phyloP scores from a whole-genome alignment of 192 early-diverging fungal genomes.

The Entophlyctis helioformis region DNA sequence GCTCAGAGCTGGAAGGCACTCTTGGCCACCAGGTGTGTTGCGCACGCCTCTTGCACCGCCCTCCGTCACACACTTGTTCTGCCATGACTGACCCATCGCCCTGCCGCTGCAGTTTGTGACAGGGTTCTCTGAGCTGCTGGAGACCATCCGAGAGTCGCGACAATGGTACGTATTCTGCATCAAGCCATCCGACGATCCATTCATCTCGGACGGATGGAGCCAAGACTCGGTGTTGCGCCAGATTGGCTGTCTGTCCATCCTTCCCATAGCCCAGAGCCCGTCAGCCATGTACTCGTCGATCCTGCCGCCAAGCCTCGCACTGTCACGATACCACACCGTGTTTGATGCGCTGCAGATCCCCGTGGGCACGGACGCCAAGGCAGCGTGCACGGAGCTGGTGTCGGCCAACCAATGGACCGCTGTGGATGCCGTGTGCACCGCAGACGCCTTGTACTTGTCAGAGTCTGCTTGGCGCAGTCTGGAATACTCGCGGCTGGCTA shows the following conservation, averaged over 20 bases:
- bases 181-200: conserved; percentile 12
- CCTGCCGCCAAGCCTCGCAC: conserved; percentile 60
- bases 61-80: no score
- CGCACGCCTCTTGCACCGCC: no score
- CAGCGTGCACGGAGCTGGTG: conserved; percentile 7
- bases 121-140: conserved; percentile 57
- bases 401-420: conserved; percentile 3
- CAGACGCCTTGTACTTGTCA: conserved; percentile 45
- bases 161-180: conserved; percentile 75
- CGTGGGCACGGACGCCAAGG: conserved; percentile 2
- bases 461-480: conserved; percentile 69
- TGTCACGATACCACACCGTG: conserved; percentile 49
- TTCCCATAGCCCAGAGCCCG: conserved; percentile 51
- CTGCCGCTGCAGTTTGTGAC: conserved; percentile 19
- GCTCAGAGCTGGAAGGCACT: no score
- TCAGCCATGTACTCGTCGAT: conserved; percentile 55
- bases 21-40: no score
- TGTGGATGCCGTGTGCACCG: background rate
- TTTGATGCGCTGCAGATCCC: background rate
- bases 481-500: conserved; percentile 59
- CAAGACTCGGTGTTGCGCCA: conserved; percentile 54
- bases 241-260: conserved; percentile 51
- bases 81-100: no score
- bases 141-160: conserved; percentile 57
- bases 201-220: conserved; percentile 47